Base-by-base conservation (phyloP, 2,329 filamentous ascomycete genomes). In the Chlorencoelia australis region DNA sequence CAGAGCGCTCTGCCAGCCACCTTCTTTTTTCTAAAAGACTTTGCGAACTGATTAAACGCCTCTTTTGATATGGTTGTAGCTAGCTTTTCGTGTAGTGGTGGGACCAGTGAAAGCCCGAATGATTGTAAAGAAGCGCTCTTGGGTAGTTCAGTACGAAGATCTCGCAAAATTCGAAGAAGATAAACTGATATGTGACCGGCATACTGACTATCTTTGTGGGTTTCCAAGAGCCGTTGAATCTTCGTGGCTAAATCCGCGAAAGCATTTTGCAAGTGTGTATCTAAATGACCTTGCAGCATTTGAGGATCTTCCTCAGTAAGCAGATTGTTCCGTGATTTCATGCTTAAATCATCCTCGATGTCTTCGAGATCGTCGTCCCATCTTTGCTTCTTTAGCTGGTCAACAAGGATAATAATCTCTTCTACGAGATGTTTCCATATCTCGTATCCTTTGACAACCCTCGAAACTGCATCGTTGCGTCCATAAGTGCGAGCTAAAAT, bases 341-440 rank as follows among this genome's bases (percentile, higher is more conserved):
- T 71, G 1, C 71, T 74, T 36, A 82, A 69, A 43, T 88, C 82
- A 41, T 86, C 80, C 41, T 86, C 81, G 26, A 85, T 75, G 33
- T 81, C 75, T 33, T 65, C 62, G 18, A 78, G 68, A 42, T 84
- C 80, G 37, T 84, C 79, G 44, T 88, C 80, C 82, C 83, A 88
- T 38, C 75, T 72, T 46, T 79, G 75, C 30, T 72, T 71, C 42
- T 67, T 73, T 48, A 91, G 69, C 40, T 73, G 67, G 26, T 76
- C 73, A 6, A 87, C 70, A 3, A 79, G 66, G 13, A 66, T 63
- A 28, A 69, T 69, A 10, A 82, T 72, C 35, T 78, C 74, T 41
- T 79, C 71, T n/a, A 93, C 73, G 4, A 79, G 71, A n/a, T 67
- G 65, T 30, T 76, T 71, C 87, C 88, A 95, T 1, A 69, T 68